Evolutionary conservation across 371 early-diverging fungal genomes (phyloP).

Genomic region (Actinomortierella ambigua): DNA sequence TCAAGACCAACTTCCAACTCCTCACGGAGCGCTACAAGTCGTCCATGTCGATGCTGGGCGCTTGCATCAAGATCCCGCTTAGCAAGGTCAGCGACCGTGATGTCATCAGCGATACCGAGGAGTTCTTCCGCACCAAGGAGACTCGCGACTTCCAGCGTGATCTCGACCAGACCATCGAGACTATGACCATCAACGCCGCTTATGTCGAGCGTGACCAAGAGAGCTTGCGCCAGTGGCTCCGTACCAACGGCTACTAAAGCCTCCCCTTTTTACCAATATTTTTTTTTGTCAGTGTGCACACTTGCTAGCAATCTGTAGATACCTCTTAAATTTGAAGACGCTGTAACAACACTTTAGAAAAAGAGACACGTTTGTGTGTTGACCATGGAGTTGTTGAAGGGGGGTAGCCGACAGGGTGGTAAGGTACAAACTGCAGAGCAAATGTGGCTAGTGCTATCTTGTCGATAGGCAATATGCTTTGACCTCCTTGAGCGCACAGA

Average conservation of each 20-base stretch:
- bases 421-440: too few species aligned
- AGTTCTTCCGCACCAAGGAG: conserved; percentile 77
- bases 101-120: conserved; percentile 69
- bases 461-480: too few species aligned
- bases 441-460: too few species aligned
- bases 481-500: too few species aligned
- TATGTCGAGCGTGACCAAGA: conserved; percentile 81
- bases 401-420: too few species aligned
- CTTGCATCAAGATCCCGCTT: conserved; percentile 68
- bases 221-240: conserved; percentile 74
- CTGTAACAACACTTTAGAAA: too few species aligned
- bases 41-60: conserved; percentile 76
- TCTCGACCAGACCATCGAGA: conserved; percentile 86
- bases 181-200: conserved; percentile 70
- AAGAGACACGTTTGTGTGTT: too few species aligned
- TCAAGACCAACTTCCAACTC: conserved; percentile 71
- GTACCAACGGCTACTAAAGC: conserved; percentile 34
- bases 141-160: conserved; percentile 75
- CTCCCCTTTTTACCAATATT: too few species aligned
- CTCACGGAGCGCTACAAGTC: conserved; percentile 72
- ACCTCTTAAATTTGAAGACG: too few species aligned
- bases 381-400: too few species aligned
- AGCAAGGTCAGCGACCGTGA: conserved; percentile 66
- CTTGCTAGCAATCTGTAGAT: too few species aligned
- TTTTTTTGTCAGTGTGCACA: too few species aligned